Evolutionary conservation across 2,329 filamentous ascomycete species (phyloP), one percentile per base, ranked within the genome.

Genomic region (Colletotrichum navitas): DNA sequence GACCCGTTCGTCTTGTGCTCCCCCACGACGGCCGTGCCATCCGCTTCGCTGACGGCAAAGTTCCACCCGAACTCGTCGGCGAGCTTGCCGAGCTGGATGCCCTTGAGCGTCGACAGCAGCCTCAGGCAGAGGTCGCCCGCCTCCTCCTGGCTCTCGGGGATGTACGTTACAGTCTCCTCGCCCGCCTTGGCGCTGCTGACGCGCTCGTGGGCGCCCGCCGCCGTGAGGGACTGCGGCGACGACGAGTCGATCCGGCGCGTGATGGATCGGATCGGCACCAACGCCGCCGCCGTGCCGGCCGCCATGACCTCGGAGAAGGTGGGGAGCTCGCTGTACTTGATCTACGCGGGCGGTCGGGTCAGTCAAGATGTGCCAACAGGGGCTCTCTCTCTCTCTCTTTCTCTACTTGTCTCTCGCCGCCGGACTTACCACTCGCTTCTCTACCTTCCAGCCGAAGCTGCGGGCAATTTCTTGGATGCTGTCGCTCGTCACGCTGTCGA

Each of bases 211-310:
- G 78, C 71, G 68, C 80, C 77, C 11, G 77, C 71, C 14, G 75
- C 74, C n/a, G 80, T 76, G 58, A 84, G 81, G 24, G 84, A 85
- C 49, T 81, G 79, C 16, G 83, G 75, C 18, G 83, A 81, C 5
- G 80, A 77, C 0, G 82, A 75, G 62, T 79, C 74, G 56, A 83
- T 73, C 54, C 85, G 88, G 77, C 94, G 90, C 3, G 93, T 96
- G 80, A 98, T 97, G 76, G 93, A 96, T 73, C 92, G 92, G 81
- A 98, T 96, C 1, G 95, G 95, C 3, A 98, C 95, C 65, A 99
- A 86, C 0, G 94, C 93, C 0, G 95, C 95, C 0, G 95, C 95
- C 0, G 95, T 98, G 1, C 95, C 95, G 3, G 94, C 95, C 5
- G 95, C 96, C 82, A 98, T 91, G 63, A 99, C 91, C 82, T 98